Evolutionary conservation across 2,329 filamentous ascomycete species (phyloP), one percentile per base, ranked within the genome.

Genomic region (Fusarium neocosmosporiellum): DNA sequence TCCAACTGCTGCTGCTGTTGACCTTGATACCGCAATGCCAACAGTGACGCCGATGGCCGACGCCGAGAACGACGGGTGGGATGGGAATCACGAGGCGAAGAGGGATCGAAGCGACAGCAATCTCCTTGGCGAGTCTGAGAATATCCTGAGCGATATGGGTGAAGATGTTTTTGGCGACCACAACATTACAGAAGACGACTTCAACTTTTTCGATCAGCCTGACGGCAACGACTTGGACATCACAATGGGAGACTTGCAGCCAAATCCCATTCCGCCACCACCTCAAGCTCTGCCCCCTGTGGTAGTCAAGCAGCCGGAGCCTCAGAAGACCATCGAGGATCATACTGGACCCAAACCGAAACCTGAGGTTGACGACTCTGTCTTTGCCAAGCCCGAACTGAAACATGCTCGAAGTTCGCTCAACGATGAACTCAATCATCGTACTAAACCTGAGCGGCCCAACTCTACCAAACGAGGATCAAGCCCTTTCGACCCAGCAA

Each of bases 121-220:
- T 33, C 78, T 86, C 24, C 83, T 86, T 7, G 79, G 81, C 34
- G 87, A 87, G 27, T 84, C 86, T 10, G 88, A 89, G 33, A 86
- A 92, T 74, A 83, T 94, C 7, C 93, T 94, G 77, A 91, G 88
- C 22, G 92, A 93, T 63, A 86, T 93, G 73, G 90, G 90, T 14
- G 89, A 88, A 10, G 91, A 94, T 72, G 88, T 92, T 73, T 94
- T 94, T 81, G 90, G 88, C n/a, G 89, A 91, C n/a, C 88, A 90
- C 70, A 89, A 91, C 72, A 87, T 96, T n/a, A 95, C 92, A 1
- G 94, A 96, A 74, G 93, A 90, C 7, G 94, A 96, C 78, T 96
- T 96, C 79, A 94, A 89, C 78, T 96, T 95, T 80, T 96, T 96
- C 74, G 93, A 96, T 75, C 83, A 87, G 29, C 85, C 87, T 4